Conservation (phyloP, 129 eudicot genomes). For the Apium graveolens region DNA sequence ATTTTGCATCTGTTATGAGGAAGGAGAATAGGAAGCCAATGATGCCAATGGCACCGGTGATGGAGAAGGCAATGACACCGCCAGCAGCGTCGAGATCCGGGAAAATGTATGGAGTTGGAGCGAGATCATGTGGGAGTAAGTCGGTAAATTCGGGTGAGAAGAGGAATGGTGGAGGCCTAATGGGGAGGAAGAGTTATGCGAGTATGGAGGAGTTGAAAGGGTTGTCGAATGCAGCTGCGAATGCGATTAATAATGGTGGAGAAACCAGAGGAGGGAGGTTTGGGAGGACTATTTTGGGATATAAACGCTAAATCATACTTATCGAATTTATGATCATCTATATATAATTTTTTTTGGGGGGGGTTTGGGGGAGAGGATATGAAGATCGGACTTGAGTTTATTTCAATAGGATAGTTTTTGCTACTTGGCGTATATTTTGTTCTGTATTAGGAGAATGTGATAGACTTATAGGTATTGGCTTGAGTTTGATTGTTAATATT, state of each 20-base stretch:
- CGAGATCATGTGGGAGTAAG: slow-evolving; percentile 57
- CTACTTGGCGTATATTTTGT: neutral
- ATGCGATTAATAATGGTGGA: slow-evolving; percentile 40
- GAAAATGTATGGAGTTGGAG: slow-evolving; percentile 39
- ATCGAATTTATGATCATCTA: neutral
- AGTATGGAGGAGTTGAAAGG: slow-evolving; percentile 64
- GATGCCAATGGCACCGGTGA: slow-evolving; percentile 35
- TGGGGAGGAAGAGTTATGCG: slow-evolving; percentile 70
- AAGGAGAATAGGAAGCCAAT: slow-evolving; percentile 76
- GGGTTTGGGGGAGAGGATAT: neutral
- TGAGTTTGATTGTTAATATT: slow-evolving; percentile 9
- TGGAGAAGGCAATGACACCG: slow-evolving; percentile 56
- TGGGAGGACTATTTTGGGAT: slow-evolving; percentile 49
- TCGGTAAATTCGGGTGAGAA: slow-evolving; percentile 70
- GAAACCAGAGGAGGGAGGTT: slow-evolving; percentile 41
- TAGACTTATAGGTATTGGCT: neutral
- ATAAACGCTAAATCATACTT: slow-evolving; percentile 31
- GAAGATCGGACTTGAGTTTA: neutral
- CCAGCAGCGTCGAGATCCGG: slow-evolving; percentile 48
- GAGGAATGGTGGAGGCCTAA: slow-evolving; percentile 50
- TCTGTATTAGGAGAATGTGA: neutral
- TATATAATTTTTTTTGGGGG: neutral
- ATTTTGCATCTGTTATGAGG: slow-evolving; percentile 52
- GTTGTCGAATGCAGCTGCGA: slow-evolving; percentile 45
- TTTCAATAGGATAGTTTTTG: neutral